Evolutionary conservation across 306 rosid genomes (phyloP), one percentile per base, ranked within the genome.

Genomic region (Acacia confusa): DNA sequence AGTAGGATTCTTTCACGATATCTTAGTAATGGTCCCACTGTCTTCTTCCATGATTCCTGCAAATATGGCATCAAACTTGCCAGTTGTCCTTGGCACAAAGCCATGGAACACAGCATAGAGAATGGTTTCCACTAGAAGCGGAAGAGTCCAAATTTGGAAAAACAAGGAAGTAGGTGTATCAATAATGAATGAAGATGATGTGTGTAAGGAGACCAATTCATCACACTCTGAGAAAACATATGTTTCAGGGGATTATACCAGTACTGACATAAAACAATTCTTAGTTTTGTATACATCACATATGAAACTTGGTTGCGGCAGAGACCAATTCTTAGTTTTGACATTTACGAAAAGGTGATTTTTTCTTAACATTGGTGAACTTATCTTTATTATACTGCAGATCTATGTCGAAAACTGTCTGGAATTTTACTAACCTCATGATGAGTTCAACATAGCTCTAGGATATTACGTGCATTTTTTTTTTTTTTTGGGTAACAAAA

Each of bases 41-140:
- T 88, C 72, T 94, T 97, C 68, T 91, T 93, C 77, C 97, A 92
- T 83, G 97, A 90, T 68, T 8, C 67, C 15, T 94, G 98, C 88
- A 94, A 91, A 80, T 90, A 82, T 80, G 98, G 98, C 79, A 9
- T 60, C 24, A 83, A 63, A 44, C 85, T 86, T 75, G 82, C 32
- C n/a, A 20, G n/a, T n/a, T n/a, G n/a, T n/a, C n/a, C n/a, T 52
- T 27, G 88, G 86, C 84, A 82, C 70, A 25, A 30, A 30, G 61
- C 83, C 84, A 79, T 82, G 92, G 87, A 75, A 17, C 34, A 25
- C 55, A 66, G 4, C 82, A 74, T 81, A 50, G 40, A 87, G 74
- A 84, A 79, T 28, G 71, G 72, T 34, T 6, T 41, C 75, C 75
- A 60, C 68, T 38, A 55, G 5, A 78, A 82, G 68, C 64, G 67